phyloP scores from a whole-genome alignment of 2,329 filamentous ascomycete species.

The Ceratocystis cubensis region DNA sequence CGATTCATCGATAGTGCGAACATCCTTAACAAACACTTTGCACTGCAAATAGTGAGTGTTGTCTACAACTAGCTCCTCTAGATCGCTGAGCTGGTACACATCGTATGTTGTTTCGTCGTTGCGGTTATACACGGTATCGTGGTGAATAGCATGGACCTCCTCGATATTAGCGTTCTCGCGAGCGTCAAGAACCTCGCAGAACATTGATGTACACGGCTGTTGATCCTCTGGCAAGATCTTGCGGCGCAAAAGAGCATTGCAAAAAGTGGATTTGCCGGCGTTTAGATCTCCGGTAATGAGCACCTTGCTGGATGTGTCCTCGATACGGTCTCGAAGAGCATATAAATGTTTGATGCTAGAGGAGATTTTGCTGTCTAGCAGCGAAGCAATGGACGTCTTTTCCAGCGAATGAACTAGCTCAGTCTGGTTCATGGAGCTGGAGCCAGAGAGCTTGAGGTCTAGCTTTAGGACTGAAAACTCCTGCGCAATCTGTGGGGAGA shows the following conservation, averaged over 20 bases:
- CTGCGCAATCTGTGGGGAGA: conserved; percentile 84
- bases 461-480: conserved; percentile 94
- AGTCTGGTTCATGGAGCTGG: conserved; percentile 65
- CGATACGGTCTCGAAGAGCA: conserved; percentile 79
- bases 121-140: conserved; percentile 64
- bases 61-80: conserved; percentile 83
- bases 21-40: conserved; percentile 92
- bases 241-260: conserved; percentile 84
- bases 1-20: conserved; percentile 79
- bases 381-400: conserved; percentile 75
- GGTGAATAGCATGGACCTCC: conserved; percentile 91
- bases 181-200: conserved; percentile 90
- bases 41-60: conserved; percentile 83
- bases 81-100: conserved; percentile 61
- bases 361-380: conserved; percentile 87
- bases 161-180: conserved; percentile 83
- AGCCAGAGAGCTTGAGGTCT: conserved; percentile 60
- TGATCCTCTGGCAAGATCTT: conserved; percentile 95
- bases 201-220: conserved; percentile 95
- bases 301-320: conserved; percentile 95
- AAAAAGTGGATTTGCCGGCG: conserved; percentile 96
- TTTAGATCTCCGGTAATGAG: conserved; percentile 92
- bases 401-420: conserved; percentile 92
- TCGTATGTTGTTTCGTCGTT: conserved; percentile 92
- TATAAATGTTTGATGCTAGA: conserved; percentile 86